Conservation (phyloP, 306 rosid genomes). For the Biancaea sappan region DNA sequence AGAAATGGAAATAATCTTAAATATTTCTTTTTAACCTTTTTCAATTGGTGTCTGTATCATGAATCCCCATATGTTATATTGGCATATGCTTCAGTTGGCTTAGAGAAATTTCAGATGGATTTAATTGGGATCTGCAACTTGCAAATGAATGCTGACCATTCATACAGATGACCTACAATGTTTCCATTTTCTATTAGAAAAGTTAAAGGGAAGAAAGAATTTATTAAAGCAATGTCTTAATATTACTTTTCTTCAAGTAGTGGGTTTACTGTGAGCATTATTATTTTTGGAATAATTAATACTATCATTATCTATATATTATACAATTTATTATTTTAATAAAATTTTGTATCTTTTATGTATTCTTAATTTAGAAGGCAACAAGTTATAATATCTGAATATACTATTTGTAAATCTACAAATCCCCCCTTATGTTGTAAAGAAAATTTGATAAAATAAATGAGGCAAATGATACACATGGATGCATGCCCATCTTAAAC, state of each 20-base stretch:
- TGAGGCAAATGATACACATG: too few species aligned
- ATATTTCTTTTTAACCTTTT: too few species aligned
- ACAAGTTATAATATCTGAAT: not conserved
- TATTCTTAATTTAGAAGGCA: not conserved
- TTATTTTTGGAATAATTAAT: not conserved
- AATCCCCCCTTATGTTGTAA: too few species aligned
- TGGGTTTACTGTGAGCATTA: conserved; percentile 38
- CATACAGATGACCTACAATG: conserved; percentile 40
- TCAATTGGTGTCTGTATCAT: too few species aligned
- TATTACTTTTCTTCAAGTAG: conserved; percentile 23
- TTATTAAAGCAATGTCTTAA: conserved; percentile 28
- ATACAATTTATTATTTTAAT: too few species aligned
- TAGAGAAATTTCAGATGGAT: not conserved
- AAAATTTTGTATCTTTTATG: not conserved
- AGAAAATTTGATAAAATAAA: too few species aligned
- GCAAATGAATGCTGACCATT: conserved; percentile 34
- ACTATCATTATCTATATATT: too few species aligned
- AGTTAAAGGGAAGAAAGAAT: conserved; percentile 34
- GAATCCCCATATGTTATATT: too few species aligned
- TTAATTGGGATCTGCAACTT: conserved; percentile 28
- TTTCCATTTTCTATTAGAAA: conserved; percentile 32
- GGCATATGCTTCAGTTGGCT: not conserved
- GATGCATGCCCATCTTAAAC: too few species aligned
- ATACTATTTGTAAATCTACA: too few species aligned
- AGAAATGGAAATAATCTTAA: too few species aligned